These are phyloP conservation scores for Pseudocercospora vitis DNA, from an alignment of 2,329 filamentous ascomycete species.

Conservation along the genomic window DNA sequence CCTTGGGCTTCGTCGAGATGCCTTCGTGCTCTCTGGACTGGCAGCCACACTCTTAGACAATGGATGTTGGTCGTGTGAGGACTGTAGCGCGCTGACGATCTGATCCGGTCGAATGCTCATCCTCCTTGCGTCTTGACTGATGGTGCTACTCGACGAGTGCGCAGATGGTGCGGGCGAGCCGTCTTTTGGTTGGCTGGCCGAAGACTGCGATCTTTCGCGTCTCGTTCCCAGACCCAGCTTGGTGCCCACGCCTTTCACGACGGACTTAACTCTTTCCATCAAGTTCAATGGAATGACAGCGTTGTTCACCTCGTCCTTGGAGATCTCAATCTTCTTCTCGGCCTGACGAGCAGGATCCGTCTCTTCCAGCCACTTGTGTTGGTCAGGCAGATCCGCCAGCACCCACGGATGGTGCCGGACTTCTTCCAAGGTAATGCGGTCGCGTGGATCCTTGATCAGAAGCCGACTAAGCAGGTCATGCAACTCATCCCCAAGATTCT, in stretches of 20 bases:
- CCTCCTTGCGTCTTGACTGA: slow-evolving; percentile 55
- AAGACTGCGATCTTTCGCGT: slow-evolving; percentile 51
- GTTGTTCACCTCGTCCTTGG: slow-evolving; percentile 82
- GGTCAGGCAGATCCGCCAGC: slow-evolving; percentile 71
- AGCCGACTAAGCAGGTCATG: slow-evolving; percentile 76
- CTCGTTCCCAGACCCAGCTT: slow-evolving; percentile 48
- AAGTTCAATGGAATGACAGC: slow-evolving; percentile 89
- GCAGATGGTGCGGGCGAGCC: slow-evolving; percentile 54
- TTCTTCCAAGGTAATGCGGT: slow-evolving; percentile 84
- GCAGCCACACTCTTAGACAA: slow-evolving; percentile 72
- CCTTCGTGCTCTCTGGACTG: slow-evolving; percentile 56
- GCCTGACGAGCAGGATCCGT: slow-evolving; percentile 80
- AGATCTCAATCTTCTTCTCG: slow-evolving; percentile 84
- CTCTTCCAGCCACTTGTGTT: slow-evolving; percentile 83
- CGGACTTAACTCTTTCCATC: slow-evolving; percentile 79
- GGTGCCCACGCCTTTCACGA: slow-evolving; percentile 50
- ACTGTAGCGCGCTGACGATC: slow-evolving; percentile 8
- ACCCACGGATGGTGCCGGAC: slow-evolving; percentile 96
- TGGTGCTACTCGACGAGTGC: slow-evolving; percentile 56
- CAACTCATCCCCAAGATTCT: slow-evolving; percentile 78
- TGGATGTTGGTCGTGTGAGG: slow-evolving; percentile 62
- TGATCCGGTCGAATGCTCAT: slow-evolving; percentile 7
- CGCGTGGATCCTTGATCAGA: slow-evolving; percentile 82
- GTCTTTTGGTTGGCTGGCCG: slow-evolving; percentile 55
- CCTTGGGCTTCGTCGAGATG: slow-evolving; percentile 18